phyloP scores from a whole-genome alignment of 2,329 filamentous ascomycete species.

The Dactylellina cionopaga region DNA sequence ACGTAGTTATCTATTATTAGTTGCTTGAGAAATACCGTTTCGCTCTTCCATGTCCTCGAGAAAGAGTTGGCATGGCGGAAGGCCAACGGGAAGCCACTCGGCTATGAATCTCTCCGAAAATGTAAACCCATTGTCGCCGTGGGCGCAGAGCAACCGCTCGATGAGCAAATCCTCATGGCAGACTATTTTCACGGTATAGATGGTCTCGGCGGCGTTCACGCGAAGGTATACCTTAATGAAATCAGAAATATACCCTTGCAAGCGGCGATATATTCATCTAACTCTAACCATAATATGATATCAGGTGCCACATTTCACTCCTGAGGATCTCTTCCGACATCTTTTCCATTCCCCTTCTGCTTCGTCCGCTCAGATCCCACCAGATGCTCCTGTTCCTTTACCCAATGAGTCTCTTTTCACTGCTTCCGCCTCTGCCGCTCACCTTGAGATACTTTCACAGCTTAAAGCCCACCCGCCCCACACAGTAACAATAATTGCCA shows the following conservation, averaged over 20 bases:
- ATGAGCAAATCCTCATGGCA: conserved; percentile 80
- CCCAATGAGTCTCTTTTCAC: conserved; percentile 70
- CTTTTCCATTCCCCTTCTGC: conserved; percentile 67
- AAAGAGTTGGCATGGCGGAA: conserved; percentile 87
- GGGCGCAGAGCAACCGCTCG: conserved; percentile 84
- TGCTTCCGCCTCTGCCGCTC: conserved; percentile 76
- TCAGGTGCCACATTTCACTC: conserved; percentile 71
- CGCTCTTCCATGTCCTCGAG: conserved; percentile 89
- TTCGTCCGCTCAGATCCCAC: conserved; percentile 64
- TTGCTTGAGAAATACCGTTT: conserved; percentile 87
- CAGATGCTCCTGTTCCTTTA: conserved; percentile 57
- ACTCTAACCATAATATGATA: conserved; percentile 11
- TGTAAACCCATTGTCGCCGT: conserved; percentile 86
- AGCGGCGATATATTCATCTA: no score
- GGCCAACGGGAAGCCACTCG: conserved; percentile 71
- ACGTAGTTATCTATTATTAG: conserved; percentile 61
- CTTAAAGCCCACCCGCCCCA: conserved; percentile 82
- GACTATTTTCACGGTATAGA: conserved; percentile 88
- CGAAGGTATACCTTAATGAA: conserved; percentile 59
- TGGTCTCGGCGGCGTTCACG: conserved; percentile 79
- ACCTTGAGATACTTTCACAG: conserved; percentile 88
- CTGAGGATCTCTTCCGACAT: conserved; percentile 75
- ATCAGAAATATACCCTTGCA: not conserved
- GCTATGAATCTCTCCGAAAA: conserved; percentile 76
- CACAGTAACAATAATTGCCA: conserved; percentile 86